Conservation (phyloP, 768 basidiomycete genomes). For the Mycena leptocephala region DNA sequence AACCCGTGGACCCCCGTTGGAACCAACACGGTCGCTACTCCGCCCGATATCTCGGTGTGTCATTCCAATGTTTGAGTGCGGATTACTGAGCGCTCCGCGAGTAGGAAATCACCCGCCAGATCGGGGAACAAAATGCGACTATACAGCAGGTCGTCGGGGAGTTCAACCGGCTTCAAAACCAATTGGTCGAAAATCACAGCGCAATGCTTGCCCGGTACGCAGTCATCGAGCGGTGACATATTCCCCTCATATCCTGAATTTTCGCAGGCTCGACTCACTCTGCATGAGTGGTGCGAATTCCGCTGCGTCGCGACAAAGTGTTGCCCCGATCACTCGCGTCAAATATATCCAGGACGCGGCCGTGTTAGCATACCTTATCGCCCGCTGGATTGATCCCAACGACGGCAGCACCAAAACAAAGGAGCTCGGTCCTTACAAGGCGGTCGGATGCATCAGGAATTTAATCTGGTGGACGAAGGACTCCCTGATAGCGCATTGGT, state of each 20-base stretch:
- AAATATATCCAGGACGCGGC: conserved; percentile 19
- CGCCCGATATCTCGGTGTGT: neutral
- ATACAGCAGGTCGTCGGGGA: conserved; percentile 7
- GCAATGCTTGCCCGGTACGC: conserved; percentile 4
- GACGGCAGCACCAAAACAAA: conserved; percentile 4
- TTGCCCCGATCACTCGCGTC: conserved; percentile 14
- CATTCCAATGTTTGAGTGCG: neutral
- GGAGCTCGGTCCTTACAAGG: conserved; percentile 7
- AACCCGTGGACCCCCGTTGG: conserved; percentile 11
- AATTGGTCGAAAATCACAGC: neutral
- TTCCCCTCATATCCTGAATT: neutral
- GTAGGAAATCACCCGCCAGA: conserved; percentile 6
- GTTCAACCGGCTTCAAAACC: conserved; percentile 8
- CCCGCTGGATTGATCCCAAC: conserved; percentile 19
- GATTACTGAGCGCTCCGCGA: neutral
- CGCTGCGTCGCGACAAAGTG: neutral
- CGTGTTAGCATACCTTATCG: conserved; percentile 10
- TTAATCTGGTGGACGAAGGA: conserved; percentile 21
- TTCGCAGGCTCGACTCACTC: conserved; percentile 19
- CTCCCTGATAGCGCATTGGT: conserved; percentile 17
- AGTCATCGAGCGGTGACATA: neutral
- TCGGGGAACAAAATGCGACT: conserved; percentile 1
- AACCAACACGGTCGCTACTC: neutral
- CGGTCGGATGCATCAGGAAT: conserved; percentile 18
- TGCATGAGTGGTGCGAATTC: neutral